Conservation (phyloP, 106 monocot genomes). For the Ottelia alismoides region DNA sequence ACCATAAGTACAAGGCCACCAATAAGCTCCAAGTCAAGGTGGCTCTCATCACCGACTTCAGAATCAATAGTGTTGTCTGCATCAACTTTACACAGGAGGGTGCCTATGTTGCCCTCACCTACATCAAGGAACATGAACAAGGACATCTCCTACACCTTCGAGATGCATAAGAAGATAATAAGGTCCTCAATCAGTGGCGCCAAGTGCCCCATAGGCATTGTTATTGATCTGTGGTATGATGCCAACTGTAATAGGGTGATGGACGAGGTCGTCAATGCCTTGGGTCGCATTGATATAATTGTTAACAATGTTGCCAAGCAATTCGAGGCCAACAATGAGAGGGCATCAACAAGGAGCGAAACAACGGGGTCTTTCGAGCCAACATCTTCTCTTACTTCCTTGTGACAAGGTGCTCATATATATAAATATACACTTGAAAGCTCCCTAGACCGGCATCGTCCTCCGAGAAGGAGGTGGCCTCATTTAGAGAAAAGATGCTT, state of each 20-base stretch:
- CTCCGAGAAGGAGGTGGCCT: slow-evolving; percentile 27
- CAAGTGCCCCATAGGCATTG: slow-evolving; percentile 42
- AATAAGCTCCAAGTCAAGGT: slow-evolving; percentile 68
- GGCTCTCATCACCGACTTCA: slow-evolving; percentile 63
- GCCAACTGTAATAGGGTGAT: slow-evolving; percentile 38
- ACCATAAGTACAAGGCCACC: slow-evolving; percentile 42
- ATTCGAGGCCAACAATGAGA: slow-evolving; percentile 15
- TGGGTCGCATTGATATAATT: slow-evolving; percentile 48
- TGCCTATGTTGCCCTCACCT: slow-evolving; percentile 66
- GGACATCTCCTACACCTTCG: slow-evolving; percentile 45
- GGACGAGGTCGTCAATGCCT: slow-evolving; percentile 26
- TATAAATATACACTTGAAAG: slow-evolving; percentile 42
- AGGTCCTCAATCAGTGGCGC: slow-evolving; percentile 9
- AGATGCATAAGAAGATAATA: slow-evolving; percentile 22
- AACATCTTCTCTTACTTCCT: slow-evolving; percentile 68
- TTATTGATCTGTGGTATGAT: slow-evolving; percentile 49
- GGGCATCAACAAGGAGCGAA: slow-evolving; percentile 36
- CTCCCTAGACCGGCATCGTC: slow-evolving; percentile 60
- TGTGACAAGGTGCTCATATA: slow-evolving; percentile 21
- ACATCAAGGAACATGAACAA: slow-evolving; percentile 41
- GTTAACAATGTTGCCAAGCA: slow-evolving; percentile 76
- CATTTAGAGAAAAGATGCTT: slow-evolving; percentile 42
- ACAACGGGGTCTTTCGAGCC: slow-evolving; percentile 49
- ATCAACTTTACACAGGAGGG: slow-evolving; percentile 47
- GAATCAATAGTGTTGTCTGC: slow-evolving; percentile 59